Evolutionary conservation across 2,329 filamentous ascomycete species (phyloP).

Genomic region (Piedraia hortae): DNA sequence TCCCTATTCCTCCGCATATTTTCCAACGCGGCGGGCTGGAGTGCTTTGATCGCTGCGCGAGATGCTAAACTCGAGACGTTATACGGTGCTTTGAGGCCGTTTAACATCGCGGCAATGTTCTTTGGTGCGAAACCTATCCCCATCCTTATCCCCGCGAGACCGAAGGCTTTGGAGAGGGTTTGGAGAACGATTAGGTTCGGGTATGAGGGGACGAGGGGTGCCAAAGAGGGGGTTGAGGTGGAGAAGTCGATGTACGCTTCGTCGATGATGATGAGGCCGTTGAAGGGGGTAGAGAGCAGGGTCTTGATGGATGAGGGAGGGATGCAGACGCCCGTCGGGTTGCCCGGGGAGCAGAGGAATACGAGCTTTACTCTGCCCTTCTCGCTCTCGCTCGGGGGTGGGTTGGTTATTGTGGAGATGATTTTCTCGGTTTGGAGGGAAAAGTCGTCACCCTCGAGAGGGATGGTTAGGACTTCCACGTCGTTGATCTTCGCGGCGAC

Average conservation of each 20-base stretch:
- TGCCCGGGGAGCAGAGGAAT: constrained; percentile 85
- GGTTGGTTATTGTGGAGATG: constrained; percentile 32
- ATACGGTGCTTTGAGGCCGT: constrained; percentile 86
- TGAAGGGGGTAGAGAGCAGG: constrained; percentile 75
- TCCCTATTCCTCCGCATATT: constrained; percentile 44
- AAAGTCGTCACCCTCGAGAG: constrained; percentile 50
- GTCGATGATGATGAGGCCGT: constrained; percentile 76
- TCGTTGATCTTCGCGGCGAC: constrained; percentile 92
- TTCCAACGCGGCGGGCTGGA: constrained; percentile 37
- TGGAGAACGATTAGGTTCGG: constrained; percentile 96
- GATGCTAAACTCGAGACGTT: constrained; percentile 79
- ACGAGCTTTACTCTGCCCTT: constrained; percentile 84
- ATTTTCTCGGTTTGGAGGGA: constrained; percentile 45
- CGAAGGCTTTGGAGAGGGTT: constrained; percentile 93
- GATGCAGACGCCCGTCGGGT: constrained; percentile 64
- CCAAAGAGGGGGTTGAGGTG: constrained; percentile 48
- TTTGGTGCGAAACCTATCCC: constrained; percentile 59
- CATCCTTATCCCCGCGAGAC: constrained; percentile 73
- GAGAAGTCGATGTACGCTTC: constrained; percentile 96
- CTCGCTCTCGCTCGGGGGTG: too few relatives aligned
- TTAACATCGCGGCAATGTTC: constrained; percentile 52
- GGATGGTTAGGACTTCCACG: constrained; percentile 61
- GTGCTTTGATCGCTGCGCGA: constrained; percentile 46
- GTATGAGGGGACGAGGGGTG: constrained; percentile 76
- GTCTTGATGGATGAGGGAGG: constrained; percentile 43